These are phyloP conservation scores for Ascochyta lentis DNA, from an alignment of 2,329 filamentous ascomycete genomes.

Conservation along the genomic window DNA sequence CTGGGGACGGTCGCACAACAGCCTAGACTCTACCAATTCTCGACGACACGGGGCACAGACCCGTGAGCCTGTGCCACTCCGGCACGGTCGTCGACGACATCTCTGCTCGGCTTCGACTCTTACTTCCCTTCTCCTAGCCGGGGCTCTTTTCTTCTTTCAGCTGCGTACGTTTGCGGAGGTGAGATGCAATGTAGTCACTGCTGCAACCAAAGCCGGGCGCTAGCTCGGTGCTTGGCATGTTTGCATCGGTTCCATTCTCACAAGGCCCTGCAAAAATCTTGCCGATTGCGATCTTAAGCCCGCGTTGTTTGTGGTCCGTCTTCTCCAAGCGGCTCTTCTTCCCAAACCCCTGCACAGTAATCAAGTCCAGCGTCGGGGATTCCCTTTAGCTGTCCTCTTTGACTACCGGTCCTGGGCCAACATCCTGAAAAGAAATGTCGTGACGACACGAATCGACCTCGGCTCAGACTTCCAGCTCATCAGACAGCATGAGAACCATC, in stretches of 20 bases:
- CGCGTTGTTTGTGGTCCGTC: not conserved
- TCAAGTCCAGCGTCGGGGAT: not conserved
- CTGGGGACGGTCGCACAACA: slow-evolving; percentile 15
- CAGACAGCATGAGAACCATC: not conserved
- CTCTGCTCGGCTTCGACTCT: not conserved
- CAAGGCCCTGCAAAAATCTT: not conserved
- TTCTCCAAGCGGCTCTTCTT: not conserved
- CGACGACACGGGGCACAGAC: not conserved
- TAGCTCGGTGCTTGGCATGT: slow-evolving; percentile 4
- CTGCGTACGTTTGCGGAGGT: not conserved
- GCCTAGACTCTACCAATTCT: not conserved
- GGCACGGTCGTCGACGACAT: not conserved
- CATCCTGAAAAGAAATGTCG: not conserved
- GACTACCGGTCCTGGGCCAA: not conserved
- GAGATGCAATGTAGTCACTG: not conserved
- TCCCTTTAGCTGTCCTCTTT: not conserved
- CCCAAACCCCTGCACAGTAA: not conserved
- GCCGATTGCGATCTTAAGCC: not conserved
- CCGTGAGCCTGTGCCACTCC: not conserved
- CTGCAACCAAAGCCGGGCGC: not conserved
- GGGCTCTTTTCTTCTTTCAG: not conserved
- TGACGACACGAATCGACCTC: not conserved
- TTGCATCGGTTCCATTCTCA: not conserved
- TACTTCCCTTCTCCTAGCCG: not conserved
- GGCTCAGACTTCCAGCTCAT: not conserved